phyloP scores from a whole-genome alignment of 108 stramenopile genomes.

The Cyclotella cryptica region DNA sequence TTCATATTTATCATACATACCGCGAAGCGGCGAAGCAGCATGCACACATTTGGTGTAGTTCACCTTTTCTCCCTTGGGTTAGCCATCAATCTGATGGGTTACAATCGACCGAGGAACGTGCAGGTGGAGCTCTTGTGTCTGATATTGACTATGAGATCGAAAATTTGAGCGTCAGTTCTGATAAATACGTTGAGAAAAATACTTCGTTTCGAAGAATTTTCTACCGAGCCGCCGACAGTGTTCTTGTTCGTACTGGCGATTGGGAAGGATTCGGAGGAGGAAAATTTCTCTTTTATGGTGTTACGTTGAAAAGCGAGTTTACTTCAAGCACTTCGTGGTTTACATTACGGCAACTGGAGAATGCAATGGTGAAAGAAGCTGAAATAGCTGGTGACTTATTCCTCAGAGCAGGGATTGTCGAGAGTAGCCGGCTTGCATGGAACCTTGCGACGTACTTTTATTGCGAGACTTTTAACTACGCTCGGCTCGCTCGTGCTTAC shows the following conservation, averaged over 20 bases:
- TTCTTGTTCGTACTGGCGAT: conserved; percentile 66
- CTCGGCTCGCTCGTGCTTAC: conserved; percentile 72
- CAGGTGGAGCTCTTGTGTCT: conserved; percentile 46
- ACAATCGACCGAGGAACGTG: conserved; percentile 68
- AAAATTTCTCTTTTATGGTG: conserved; percentile 81
- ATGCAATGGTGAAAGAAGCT: conserved; percentile 87
- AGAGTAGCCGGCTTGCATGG: conserved; percentile 82
- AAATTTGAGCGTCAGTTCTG: conserved; percentile 55
- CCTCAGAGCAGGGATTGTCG: conserved; percentile 81
- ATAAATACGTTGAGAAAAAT: conserved; percentile 48
- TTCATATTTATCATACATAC: conserved; percentile 79
- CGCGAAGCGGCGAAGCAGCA: conserved; percentile 75
- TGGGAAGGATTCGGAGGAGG: conserved; percentile 66
- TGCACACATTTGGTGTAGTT: conserved; percentile 82
- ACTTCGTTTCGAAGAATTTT: conserved; percentile 84
- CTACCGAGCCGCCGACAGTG: conserved; percentile 85
- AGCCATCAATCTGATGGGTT: conserved; percentile 65
- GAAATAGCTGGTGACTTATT: conserved; percentile 82
- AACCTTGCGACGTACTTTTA: conserved; percentile 80
- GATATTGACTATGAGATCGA: conserved; percentile 64
- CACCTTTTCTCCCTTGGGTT: conserved; percentile 89
- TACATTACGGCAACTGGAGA: conserved; percentile 76
- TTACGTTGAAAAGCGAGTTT: conserved; percentile 79
- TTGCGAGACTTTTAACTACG: conserved; percentile 84
- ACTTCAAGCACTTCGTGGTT: conserved; percentile 71